Conservation (phyloP, 139 green algal species). For the Cymbomonas tetramitiformis region DNA sequence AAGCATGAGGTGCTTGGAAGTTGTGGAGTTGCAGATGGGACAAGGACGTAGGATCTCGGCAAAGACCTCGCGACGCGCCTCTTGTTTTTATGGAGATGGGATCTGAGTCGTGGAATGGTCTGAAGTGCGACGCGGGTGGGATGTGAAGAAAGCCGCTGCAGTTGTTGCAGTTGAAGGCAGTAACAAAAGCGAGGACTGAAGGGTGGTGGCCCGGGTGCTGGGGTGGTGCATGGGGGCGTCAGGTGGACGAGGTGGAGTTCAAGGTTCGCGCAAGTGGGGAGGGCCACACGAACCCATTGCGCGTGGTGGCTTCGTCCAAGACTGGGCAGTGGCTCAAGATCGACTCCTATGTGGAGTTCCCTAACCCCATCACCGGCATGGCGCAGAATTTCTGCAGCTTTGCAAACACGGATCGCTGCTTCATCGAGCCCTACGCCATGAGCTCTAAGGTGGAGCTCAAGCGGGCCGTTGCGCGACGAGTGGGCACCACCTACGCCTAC, state of each 20-base stretch:
- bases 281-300: slow-evolving; percentile 7
- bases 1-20: too few species aligned
- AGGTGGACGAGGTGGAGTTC: slow-evolving; percentile 25
- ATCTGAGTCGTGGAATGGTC: too few species aligned
- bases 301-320: slow-evolving; percentile 19
- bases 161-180: too few species aligned
- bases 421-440: slow-evolving; percentile 16
- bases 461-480: neutral
- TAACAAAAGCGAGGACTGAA: too few species aligned
- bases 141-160: too few species aligned
- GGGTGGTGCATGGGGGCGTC: too few species aligned
- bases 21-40: too few species aligned
- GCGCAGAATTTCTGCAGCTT: slow-evolving; percentile 20
- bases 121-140: too few species aligned
- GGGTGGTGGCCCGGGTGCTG: too few species aligned
- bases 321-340: slow-evolving; percentile 27
- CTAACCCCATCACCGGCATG: slow-evolving; percentile 13
- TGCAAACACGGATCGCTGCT: slow-evolving; percentile 10
- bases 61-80: too few species aligned
- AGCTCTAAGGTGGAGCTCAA: slow-evolving; percentile 7
- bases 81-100: too few species aligned
- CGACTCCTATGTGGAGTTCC: slow-evolving; percentile 17
- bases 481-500: slow-evolving; percentile 20
- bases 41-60: too few species aligned
- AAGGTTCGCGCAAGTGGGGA: slow-evolving; percentile 7